These are phyloP conservation scores for Fragilariopsis cylindrus DNA, from an alignment of 108 stramenopile genomes.

Conservation along the genomic window DNA sequence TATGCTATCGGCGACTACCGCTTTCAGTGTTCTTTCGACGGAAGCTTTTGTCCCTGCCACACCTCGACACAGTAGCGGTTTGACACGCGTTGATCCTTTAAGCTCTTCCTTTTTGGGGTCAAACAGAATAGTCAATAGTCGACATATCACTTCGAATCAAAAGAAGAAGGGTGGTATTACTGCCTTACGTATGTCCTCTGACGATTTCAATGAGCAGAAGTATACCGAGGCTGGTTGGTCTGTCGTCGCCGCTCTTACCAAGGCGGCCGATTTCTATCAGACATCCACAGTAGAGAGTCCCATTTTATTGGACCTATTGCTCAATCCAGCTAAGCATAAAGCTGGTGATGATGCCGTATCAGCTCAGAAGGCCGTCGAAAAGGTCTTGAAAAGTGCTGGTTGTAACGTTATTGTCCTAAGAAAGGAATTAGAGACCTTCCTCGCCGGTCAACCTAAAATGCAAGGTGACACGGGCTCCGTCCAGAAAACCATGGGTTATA, in stretches of 20 bases:
- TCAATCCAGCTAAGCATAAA: constrained; percentile 77
- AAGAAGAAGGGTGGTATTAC: background rate
- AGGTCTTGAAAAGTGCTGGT: constrained; percentile 57
- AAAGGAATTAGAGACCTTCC: constrained; percentile 56
- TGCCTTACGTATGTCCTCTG: constrained; percentile 49
- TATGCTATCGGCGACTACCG: constrained; percentile 15
- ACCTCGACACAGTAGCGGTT: constrained; percentile 2
- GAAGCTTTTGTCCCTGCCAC: constrained; percentile 31
- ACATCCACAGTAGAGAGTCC: constrained; percentile 65
- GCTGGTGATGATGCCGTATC: constrained; percentile 65
- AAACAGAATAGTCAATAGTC: background rate
- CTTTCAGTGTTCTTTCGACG: constrained; percentile 7
- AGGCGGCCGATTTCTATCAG: constrained; percentile 68
- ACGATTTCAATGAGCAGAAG: constrained; percentile 70
- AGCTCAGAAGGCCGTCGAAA: constrained; percentile 66
- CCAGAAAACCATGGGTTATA: constrained; percentile 78
- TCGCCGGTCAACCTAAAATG: constrained; percentile 66
- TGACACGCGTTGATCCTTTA: background rate
- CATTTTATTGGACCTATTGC: constrained; percentile 67
- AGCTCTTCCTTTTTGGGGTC: background rate
- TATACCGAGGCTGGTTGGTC: constrained; percentile 87
- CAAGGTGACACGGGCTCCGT: constrained; percentile 13
- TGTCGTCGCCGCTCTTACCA: constrained; percentile 61
- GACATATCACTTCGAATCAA: background rate
- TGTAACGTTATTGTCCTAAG: constrained; percentile 53